Conservation (phyloP, 768 basidiomycete species). For the Gymnopilus dilepis region DNA sequence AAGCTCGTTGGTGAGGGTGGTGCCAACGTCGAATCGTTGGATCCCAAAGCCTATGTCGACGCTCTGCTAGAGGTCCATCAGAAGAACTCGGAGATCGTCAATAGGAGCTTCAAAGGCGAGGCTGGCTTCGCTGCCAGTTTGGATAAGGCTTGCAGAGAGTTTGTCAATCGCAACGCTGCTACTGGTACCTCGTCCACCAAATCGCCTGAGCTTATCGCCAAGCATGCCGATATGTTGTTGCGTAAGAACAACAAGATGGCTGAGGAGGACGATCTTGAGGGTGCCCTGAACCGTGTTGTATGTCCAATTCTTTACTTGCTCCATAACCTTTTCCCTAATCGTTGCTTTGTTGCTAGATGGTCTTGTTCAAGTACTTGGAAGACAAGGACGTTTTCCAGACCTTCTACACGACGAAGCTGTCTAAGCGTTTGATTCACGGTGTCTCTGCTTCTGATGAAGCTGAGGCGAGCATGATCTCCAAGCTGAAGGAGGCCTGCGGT, state of each 20-base stretch:
- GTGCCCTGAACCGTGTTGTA: slow-evolving; percentile 91
- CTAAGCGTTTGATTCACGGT: slow-evolving; percentile 91
- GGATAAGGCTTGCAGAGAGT: slow-evolving; percentile 97
- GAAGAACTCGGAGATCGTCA: slow-evolving; percentile 93
- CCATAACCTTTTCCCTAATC: slow-evolving; percentile 30
- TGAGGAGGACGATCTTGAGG: slow-evolving; percentile 93
- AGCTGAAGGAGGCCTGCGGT: slow-evolving; percentile 97
- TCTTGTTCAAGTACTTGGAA: slow-evolving; percentile 98
- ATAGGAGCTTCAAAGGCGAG: slow-evolving; percentile 91
- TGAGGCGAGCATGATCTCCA: slow-evolving; percentile 98
- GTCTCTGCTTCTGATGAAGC: slow-evolving; percentile 96
- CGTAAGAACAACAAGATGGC: slow-evolving; percentile 97
- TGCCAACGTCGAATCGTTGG: slow-evolving; percentile 68
- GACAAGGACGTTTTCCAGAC: slow-evolving; percentile 99
- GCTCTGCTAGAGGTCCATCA: slow-evolving; percentile 90
- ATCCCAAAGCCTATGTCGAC: slow-evolving; percentile 96
- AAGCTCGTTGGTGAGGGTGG: slow-evolving; percentile 74
- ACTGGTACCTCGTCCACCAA: slow-evolving; percentile 88
- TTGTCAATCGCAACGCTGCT: slow-evolving; percentile 93
- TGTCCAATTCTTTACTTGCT: slow-evolving; percentile 42
- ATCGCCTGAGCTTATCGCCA: slow-evolving; percentile 94
- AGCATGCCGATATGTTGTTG: slow-evolving; percentile 90
- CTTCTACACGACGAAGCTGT: slow-evolving; percentile 96
- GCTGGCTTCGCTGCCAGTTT: slow-evolving; percentile 95
- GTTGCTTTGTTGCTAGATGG: slow-evolving; percentile 71